Base-by-base conservation (phyloP, 2,329 filamentous ascomycete species). In the Colletotrichum musae region DNA sequence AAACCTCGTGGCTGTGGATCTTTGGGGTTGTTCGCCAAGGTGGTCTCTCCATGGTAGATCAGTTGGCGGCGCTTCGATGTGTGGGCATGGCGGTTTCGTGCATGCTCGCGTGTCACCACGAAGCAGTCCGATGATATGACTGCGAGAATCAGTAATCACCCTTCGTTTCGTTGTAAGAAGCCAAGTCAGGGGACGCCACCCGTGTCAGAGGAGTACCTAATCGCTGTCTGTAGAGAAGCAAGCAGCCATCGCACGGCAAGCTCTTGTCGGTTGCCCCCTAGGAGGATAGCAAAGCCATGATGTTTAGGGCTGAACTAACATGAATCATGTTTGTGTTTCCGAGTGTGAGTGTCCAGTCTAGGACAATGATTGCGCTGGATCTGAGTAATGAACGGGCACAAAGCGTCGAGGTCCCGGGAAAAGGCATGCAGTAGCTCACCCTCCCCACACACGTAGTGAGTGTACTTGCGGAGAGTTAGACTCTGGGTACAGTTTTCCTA, bases 321-420 rank as follows among this genome's bases (percentile, higher is more conserved):
- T 36, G 57, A 61, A 45, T 66, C 51, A 41, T 67, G 56, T 60
- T 67, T 67, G 62, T 26, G 56, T 70, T 58, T 60, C 15, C 24
- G 10, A 18, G 62, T 48, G 50, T 15, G 28, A 48, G 47, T 28
- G 18, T 61, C 56, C 32, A 13, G 52, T 45, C 41, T 50, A 26
- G 16, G 13, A 18, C 16, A 52, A 28, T 32, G 13, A 26, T 13
- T 52, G 47, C 18, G 10, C 18, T 7, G 47, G 18, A 10, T 21
- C 13, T 28, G 36, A 36, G 45, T 28, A 32, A 10, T 18, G 47
- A 50, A 21, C 47, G 36, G 15, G 24, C 21, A 13, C n/a, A 41
- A n/a, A n/a, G 45, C 45, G 45, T 48, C 18, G 45, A 15, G 13
- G 15, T 13, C 41, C 16, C 6, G 18, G 26, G 50, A 10, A 52